Evolutionary conservation across 2,329 filamentous ascomycete species (phyloP).

Genomic region (Fusarium poae): DNA sequence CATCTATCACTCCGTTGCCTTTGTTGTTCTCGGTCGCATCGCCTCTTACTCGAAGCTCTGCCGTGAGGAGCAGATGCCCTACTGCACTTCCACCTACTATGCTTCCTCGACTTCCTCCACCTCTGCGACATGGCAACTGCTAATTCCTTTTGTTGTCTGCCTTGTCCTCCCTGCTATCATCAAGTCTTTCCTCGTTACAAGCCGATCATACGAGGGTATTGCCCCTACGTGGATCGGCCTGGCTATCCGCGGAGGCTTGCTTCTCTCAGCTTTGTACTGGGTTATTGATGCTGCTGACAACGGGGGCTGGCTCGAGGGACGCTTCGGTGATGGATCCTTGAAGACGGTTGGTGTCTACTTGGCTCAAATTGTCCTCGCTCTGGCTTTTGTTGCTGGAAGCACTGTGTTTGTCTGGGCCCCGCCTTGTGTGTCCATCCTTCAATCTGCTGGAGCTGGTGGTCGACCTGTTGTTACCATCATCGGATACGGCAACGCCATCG

Average conservation of each 20-base stretch:
- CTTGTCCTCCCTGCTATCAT: slow-evolving; percentile 79
- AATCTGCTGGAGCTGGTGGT: slow-evolving; percentile 59
- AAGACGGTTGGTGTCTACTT: slow-evolving; percentile 82
- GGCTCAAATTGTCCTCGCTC: slow-evolving; percentile 82
- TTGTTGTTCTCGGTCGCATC: slow-evolving; percentile 81
- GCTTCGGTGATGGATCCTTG: slow-evolving; percentile 68
- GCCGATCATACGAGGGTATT: slow-evolving; percentile 87
- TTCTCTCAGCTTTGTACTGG: slow-evolving; percentile 87
- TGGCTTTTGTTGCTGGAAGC: slow-evolving; percentile 86
- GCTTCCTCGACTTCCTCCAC: slow-evolving; percentile 92
- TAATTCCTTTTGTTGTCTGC: slow-evolving; percentile 81
- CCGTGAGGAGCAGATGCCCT: slow-evolving; percentile 98
- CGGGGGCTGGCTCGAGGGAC: slow-evolving; percentile 77
- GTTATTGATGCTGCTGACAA: slow-evolving; percentile 90
- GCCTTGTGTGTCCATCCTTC: slow-evolving; percentile 81
- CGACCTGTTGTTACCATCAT: slow-evolving; percentile 79
- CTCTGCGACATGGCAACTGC: slow-evolving; percentile 89
- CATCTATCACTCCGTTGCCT: slow-evolving; percentile 86
- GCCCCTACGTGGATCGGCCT: slow-evolving; percentile 87
- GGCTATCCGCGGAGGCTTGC: slow-evolving; percentile 80
- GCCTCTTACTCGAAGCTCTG: slow-evolving; percentile 93
- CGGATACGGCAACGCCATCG: slow-evolving; percentile 93
- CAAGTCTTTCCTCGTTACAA: slow-evolving; percentile 83
- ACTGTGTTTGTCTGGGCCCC: slow-evolving; percentile 88
- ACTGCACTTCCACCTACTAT: slow-evolving; percentile 95